Conservation (phyloP, 176 grass and related monocot species). For the Avena atlantica region DNA sequence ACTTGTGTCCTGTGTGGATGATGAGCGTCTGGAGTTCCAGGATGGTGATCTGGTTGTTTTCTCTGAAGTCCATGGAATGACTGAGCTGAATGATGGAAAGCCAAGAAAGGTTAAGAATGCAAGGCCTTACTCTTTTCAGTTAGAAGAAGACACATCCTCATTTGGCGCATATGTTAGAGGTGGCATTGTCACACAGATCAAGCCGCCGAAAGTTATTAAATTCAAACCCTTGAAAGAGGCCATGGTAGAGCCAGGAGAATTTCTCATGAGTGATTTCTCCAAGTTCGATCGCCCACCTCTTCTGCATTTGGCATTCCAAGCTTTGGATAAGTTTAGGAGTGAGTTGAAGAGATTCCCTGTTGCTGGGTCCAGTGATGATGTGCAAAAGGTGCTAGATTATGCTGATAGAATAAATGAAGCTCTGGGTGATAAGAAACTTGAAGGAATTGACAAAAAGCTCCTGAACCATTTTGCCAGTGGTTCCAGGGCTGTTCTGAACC, state of each 20-base stretch:
- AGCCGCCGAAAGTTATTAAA: slow-evolving; percentile 80
- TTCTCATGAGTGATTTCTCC: slow-evolving; percentile 93
- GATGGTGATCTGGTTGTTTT: slow-evolving; percentile 88
- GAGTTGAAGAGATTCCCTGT: slow-evolving; percentile 69
- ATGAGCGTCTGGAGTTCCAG: slow-evolving; percentile 94
- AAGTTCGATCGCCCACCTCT: slow-evolving; percentile 86
- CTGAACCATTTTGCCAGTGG: slow-evolving; percentile 76
- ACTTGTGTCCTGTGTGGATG: slow-evolving; percentile 87
- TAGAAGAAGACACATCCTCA: slow-evolving; percentile 87
- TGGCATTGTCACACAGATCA: slow-evolving; percentile 90
- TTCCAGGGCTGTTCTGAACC: slow-evolving; percentile 86
- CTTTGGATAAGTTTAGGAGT: slow-evolving; percentile 79
- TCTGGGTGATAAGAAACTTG: slow-evolving; percentile 66
- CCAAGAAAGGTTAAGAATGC: slow-evolving; percentile 83
- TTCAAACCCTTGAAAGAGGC: slow-evolving; percentile 89
- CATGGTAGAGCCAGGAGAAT: slow-evolving; percentile 85
- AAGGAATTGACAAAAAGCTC: slow-evolving; percentile 78
- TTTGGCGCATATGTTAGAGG: slow-evolving; percentile 76
- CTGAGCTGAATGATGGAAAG: slow-evolving; percentile 88
- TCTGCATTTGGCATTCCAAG: slow-evolving; percentile 92
- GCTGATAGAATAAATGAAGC: slow-evolving; percentile 64
- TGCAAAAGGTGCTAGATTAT: slow-evolving; percentile 65
- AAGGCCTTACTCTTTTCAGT: slow-evolving; percentile 82
- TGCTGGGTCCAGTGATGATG: slow-evolving; percentile 76
- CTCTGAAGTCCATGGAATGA: slow-evolving; percentile 91